Evolutionary conservation across 1,284 basidiomycete genomes (phyloP).

Genomic region (Jaminaea rosea): DNA sequence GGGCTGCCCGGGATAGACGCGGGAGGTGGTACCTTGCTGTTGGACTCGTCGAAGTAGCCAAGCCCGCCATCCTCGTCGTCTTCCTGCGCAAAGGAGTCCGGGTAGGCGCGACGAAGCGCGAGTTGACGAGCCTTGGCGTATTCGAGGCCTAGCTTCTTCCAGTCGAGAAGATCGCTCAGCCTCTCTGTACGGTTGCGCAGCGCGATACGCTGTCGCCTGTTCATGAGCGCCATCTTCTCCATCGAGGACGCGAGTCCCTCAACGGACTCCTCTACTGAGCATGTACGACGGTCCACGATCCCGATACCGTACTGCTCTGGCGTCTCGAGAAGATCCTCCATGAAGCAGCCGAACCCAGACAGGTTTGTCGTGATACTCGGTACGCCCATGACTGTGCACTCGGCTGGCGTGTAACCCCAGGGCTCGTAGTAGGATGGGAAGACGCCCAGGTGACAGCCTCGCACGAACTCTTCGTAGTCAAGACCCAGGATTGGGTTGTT

Average conservation of each 20-base stretch:
- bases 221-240: constrained; percentile 65
- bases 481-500: constrained; percentile 94
- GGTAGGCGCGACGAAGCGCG: constrained; percentile 84
- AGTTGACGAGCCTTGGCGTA: constrained; percentile 91
- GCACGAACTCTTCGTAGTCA: constrained; percentile 97
- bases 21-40: constrained; percentile 59
- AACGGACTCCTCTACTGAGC: constrained; percentile 85
- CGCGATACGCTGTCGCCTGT: constrained; percentile 92
- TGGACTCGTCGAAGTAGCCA: constrained; percentile 55
- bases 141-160: constrained; percentile 95
- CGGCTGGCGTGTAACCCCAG: constrained; percentile 67
- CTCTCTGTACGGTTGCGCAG: constrained; percentile 90
- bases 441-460: constrained; percentile 93
- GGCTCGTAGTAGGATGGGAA: constrained; percentile 93
- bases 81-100: constrained; percentile 69
- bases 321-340: constrained; percentile 93
- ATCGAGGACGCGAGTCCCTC: constrained; percentile 53
- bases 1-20: constrained; percentile 81
- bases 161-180: constrained; percentile 71
- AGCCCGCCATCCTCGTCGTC: constrained; percentile 57
- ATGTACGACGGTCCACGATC: constrained; percentile 83
- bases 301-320: constrained; percentile 57
- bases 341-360: constrained; percentile 94
- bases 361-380: constrained; percentile 94
- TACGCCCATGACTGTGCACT: constrained; percentile 78